Evolutionary conservation across 2,329 filamentous ascomycete species (phyloP), one percentile per base, ranked within the genome.

Genomic region (Alternaria arborescens): DNA sequence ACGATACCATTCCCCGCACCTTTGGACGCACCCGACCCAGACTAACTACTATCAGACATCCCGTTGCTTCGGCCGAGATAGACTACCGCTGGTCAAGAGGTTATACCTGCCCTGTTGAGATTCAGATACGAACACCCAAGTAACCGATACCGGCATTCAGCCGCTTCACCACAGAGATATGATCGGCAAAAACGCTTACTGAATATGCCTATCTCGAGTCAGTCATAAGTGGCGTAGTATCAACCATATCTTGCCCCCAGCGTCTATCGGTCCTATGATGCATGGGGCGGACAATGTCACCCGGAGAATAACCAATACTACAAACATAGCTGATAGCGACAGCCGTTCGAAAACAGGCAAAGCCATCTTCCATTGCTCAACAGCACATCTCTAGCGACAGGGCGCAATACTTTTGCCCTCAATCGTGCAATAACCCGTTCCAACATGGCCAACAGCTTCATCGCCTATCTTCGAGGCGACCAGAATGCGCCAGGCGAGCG

Each of bases 401-500:
- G 46, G 46, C 20, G 32, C 46, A 50, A 11, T 2, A 24, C 32
- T 14, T 36, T 20, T 50, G 41, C 14, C n/a, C 32, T 36, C 32
- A 12, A 36, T 36, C 32, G 32, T 16, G 14, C 32, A 8, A 36
- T 14, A 36, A 36, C 14, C 24, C 40, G 20, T 20, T n/a, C 36
- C 52, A 64, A 11, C 14, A 78, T 77, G 75, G 61, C 67, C 14
- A 71, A 70, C 55, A 60, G 58, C 54, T 70, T 78, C 58, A 43
- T 73, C 26, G 62, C 70, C 30, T 79, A 80, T 58, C 55, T 79
- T 32, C 72, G 74, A 11, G 74, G 77, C 38, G 73, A 73, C 7
- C 75, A 78, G 40, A 69, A 65, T 51, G 71, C 73, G 16, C 72
- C 75, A 12, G 77, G 75, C 14, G 82, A 83, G 66, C 73, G 76